Conservation (phyloP, 208 protist genomes). For the Acanthamoeba triangularis region DNA sequence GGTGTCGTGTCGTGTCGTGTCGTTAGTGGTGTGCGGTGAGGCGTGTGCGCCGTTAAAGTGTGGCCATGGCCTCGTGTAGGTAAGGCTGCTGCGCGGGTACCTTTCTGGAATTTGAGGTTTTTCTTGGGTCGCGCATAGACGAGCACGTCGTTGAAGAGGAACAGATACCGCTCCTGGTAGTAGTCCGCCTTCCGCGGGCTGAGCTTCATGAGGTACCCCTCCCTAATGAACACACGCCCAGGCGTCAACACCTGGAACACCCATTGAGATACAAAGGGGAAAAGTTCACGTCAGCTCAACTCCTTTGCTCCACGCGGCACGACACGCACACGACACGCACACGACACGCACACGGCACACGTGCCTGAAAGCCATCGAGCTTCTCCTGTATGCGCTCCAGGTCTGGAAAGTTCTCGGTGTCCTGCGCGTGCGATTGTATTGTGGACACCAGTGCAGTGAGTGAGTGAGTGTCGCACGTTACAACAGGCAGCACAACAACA, state of each 20-base stretch:
- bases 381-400: neutral
- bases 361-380: constrained; percentile 21
- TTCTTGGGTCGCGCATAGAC: constrained; percentile 16
- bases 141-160: constrained; percentile 68
- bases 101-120: constrained; percentile 20
- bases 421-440: neutral
- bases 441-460: too few species aligned
- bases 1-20: too few species aligned
- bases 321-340: neutral
- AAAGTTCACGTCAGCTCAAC: neutral
- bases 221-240: constrained; percentile 29
- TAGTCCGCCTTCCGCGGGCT: neutral
- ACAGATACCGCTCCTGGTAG: constrained; percentile 39
- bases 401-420: constrained; percentile 20
- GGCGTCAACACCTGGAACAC: neutral
- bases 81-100: neutral
- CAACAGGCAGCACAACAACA: neutral
- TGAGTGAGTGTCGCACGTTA: too few species aligned
- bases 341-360: neutral
- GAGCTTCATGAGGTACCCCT: constrained; percentile 43
- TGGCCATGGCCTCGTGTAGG: too few species aligned
- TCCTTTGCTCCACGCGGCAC: neutral
- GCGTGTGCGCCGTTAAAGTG: too few species aligned
- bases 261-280: neutral
- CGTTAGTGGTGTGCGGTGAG: too few species aligned